Conservation (phyloP, 2,329 filamentous ascomycete genomes). For the Aspergillus flavus region DNA sequence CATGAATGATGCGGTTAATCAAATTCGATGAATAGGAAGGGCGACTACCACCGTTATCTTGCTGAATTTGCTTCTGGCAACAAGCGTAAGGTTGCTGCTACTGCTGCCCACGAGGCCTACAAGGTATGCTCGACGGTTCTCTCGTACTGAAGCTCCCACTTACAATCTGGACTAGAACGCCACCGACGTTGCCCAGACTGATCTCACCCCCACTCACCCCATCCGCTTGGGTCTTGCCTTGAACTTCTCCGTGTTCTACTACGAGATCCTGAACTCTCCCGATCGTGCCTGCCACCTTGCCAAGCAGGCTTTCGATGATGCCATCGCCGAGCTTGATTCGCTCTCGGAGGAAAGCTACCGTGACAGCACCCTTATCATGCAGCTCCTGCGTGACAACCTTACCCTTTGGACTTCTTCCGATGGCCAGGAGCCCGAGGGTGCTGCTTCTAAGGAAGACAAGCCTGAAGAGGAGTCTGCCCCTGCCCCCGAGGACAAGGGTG, state of each 20-base stretch:
- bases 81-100: constrained; percentile 92
- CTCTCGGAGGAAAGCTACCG: constrained; percentile 98
- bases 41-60: constrained; percentile 98
- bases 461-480: constrained; percentile 53
- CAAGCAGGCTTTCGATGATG: constrained; percentile 98
- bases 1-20: constrained; percentile 62
- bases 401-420: constrained; percentile 98
- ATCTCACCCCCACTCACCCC: constrained; percentile 95
- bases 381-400: constrained; percentile 96
- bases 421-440: constrained; percentile 68
- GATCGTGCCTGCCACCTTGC: constrained; percentile 97
- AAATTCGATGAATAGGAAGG: constrained; percentile 76
- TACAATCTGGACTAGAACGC: constrained; percentile 66
- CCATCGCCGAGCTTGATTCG: constrained; percentile 97
- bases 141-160: background rate
- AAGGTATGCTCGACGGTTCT: constrained; percentile 66
- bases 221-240: constrained; percentile 96
- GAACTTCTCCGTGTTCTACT: constrained; percentile 99
- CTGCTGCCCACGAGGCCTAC: constrained; percentile 95
- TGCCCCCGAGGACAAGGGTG: constrained; percentile 45
- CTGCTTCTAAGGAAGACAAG: constrained; percentile 65
- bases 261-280: constrained; percentile 98
- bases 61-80: constrained; percentile 95
- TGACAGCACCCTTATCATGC: constrained; percentile 99
- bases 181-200: constrained; percentile 96